These are phyloP conservation scores for Fusarium cyanostomum DNA, from an alignment of 2,329 filamentous ascomycete genomes.

Conservation along the genomic window DNA sequence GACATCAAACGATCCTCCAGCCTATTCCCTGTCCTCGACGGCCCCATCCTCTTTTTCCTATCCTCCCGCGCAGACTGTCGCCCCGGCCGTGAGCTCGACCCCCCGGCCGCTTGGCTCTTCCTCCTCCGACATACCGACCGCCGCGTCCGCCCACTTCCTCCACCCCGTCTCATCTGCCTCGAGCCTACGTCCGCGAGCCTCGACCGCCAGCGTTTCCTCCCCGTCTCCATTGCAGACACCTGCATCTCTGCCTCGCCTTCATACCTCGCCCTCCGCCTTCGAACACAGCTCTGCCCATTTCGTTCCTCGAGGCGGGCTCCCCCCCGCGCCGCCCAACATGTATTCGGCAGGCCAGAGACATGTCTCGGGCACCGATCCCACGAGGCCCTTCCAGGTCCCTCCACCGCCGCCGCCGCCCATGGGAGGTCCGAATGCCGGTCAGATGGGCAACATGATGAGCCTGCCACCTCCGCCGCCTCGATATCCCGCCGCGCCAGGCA, in stretches of 20 bases:
- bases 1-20: slow-evolving; percentile 20
- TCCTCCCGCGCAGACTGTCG: slow-evolving; percentile 26
- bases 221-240: slow-evolving; percentile 28
- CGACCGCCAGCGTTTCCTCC: slow-evolving; percentile 34
- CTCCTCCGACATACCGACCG: slow-evolving; percentile 33
- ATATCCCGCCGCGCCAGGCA: slow-evolving; percentile 57
- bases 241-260: slow-evolving; percentile 27
- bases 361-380: slow-evolving; percentile 57
- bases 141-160: slow-evolving; percentile 36
- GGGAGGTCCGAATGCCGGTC: slow-evolving; percentile 57
- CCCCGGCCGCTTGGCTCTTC: slow-evolving; percentile 39
- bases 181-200: slow-evolving; percentile 39
- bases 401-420: slow-evolving; percentile 65
- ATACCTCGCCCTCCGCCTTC: slow-evolving; percentile 26
- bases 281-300: slow-evolving; percentile 30
- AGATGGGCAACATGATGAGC: slow-evolving; percentile 58
- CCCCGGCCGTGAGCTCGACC: slow-evolving; percentile 17
- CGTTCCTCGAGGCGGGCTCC: slow-evolving; percentile 42
- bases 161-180: slow-evolving; percentile 33
- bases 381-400: slow-evolving; percentile 64
- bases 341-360: slow-evolving; percentile 64
- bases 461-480: slow-evolving; percentile 66
- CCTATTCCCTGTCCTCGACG: slow-evolving; percentile 32
- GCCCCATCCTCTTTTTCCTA: slow-evolving; percentile 34
- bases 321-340: slow-evolving; percentile 55